A percentile compares a stretch with the other conserved stretches of the same genome.
phyloP scores from a whole-genome alignment of 192 early-diverging fungal genomes.

The Diversispora epigaea region DNA sequence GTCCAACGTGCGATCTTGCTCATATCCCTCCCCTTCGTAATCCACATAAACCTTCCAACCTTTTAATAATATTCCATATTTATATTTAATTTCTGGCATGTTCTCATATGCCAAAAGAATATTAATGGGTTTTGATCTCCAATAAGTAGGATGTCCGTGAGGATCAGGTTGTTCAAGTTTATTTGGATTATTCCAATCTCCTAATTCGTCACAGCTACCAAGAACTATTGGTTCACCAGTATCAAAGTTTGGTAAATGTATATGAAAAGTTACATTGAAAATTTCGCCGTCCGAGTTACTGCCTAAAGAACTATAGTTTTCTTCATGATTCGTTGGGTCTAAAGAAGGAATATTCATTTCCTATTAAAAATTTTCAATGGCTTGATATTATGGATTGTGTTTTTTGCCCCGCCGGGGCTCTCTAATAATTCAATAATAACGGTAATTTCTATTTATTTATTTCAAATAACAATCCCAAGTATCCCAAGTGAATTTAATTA shows the following conservation, averaged over 20 bases:
- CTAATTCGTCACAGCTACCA: neutral
- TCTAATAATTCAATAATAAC: no score
- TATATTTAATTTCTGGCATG: neutral
- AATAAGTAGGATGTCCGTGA: neutral
- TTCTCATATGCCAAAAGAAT: neutral
- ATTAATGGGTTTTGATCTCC: neutral
- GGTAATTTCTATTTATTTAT: no score
- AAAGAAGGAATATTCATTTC: no score
- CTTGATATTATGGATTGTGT: no score
- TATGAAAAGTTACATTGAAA: neutral
- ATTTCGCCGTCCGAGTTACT: neutral
- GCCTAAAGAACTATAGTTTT: no score
- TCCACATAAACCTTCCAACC: neutral
- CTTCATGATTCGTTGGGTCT: no score
- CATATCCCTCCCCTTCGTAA: neutral
- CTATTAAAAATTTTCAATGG: no score
- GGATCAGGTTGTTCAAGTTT: neutral
- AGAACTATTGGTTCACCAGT: neutral
- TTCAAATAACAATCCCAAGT: no score
- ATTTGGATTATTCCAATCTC: neutral
- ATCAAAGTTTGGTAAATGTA: neutral
- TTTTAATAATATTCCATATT: neutral
- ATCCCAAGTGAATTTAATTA: no score
- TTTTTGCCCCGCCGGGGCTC: no score
- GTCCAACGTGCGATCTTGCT: neutral